phyloP scores from a whole-genome alignment of 768 basidiomycete genomes.

The Pseudohyphozyma bogoriensis region DNA sequence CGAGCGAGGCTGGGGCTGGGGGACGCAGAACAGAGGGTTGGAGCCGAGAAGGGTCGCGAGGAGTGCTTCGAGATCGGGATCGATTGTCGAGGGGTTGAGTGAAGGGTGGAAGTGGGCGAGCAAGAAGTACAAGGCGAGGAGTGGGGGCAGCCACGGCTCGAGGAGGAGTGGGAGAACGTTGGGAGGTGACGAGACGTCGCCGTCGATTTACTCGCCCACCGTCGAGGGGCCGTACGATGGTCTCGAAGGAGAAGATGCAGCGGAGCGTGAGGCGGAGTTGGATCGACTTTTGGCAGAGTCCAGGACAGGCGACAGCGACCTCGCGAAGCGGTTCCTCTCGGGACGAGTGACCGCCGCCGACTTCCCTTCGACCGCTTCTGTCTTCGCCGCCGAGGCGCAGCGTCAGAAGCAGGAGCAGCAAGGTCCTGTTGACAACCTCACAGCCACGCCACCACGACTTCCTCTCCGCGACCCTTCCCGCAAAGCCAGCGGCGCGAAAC shows the following conservation, averaged over 20 bases:
- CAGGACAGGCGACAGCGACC: constrained; percentile 7
- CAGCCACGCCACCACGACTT: not conserved
- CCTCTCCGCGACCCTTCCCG: not conserved
- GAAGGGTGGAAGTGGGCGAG: too few species aligned
- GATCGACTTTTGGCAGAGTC: constrained; percentile 20
- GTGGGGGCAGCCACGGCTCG: too few species aligned
- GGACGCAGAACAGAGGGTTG: too few species aligned
- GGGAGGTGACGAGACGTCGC: constrained; percentile 1
- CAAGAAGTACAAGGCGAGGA: too few species aligned
- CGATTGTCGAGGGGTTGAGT: too few species aligned
- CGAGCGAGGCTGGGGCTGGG: too few species aligned
- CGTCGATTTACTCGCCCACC: constrained; percentile 23
- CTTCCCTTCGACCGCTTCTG: not conserved
- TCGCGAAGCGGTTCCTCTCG: constrained; percentile 12
- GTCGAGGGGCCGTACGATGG: not conserved
- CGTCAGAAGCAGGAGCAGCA: not conserved
- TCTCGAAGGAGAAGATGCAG: constrained; percentile 6
- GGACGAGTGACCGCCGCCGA: not conserved
- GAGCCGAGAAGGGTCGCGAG: too few species aligned
- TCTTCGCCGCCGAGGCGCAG: not conserved
- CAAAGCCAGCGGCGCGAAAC: not conserved
- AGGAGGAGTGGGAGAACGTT: too few species aligned
- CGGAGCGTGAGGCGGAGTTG: constrained; percentile 13
- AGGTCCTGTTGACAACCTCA: not conserved
- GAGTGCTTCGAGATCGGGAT: too few species aligned